Percentiles rank a stretch among this genome's conserved stretches.
These are phyloP conservation scores for Daldinia decipiens DNA, from an alignment of 495 filamentous ascomycete species.

Conservation along the genomic window DNA sequence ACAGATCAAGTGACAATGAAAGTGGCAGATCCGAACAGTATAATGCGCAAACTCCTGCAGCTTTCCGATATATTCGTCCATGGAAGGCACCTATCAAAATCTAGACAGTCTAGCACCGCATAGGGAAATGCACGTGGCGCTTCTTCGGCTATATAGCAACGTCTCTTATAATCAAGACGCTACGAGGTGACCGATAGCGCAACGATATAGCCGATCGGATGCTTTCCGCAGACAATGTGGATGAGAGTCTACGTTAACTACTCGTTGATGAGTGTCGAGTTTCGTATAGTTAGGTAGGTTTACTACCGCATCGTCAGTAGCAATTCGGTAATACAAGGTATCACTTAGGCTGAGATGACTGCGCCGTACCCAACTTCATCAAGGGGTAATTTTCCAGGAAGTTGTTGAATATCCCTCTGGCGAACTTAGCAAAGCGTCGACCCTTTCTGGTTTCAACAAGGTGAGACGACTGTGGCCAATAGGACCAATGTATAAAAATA, in stretches of 20 bases:
- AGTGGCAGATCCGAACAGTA: slow-evolving; percentile 8
- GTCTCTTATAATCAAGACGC: slow-evolving; percentile 31
- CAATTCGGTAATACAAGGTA: background rate
- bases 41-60: slow-evolving; percentile 38
- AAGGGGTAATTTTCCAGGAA: background rate
- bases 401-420: background rate
- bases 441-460: background rate
- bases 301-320: slow-evolving; percentile 26
- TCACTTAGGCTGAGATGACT: slow-evolving; percentile 5
- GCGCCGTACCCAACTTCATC: background rate
- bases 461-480: background rate
- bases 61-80: slow-evolving; percentile 38
- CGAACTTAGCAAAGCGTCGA: background rate
- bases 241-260: background rate
- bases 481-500: slow-evolving; percentile 20
- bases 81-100: slow-evolving; percentile 27
- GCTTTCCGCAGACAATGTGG: slow-evolving; percentile 35
- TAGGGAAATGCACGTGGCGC: slow-evolving; percentile 35
- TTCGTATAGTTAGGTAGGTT: background rate
- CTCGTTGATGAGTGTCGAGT: background rate
- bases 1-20: background rate
- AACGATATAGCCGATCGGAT: slow-evolving; percentile 19
- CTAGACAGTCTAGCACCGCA: slow-evolving; percentile 24
- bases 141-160: slow-evolving; percentile 36
- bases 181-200: slow-evolving; percentile 31